A percentile compares a stretch with the other conserved stretches of the same genome.
Evolutionary conservation across 257 asterid genomes (phyloP).

Genomic region (Ocimum tenuiflorum): DNA sequence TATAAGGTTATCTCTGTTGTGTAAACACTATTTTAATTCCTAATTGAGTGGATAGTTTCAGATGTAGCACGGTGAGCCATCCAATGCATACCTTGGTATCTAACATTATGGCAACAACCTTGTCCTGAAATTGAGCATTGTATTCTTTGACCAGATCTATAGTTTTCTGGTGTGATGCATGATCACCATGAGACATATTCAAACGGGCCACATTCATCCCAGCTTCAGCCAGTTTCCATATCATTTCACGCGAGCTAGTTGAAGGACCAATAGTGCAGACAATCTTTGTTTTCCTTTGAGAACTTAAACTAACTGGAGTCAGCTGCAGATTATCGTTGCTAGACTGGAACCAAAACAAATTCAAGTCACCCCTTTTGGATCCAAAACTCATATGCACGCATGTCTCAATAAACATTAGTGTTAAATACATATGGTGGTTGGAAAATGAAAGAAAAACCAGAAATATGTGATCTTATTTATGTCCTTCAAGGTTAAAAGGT

Average conservation of each 20-base stretch:
- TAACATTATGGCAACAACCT: constrained; percentile 86
- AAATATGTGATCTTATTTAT: background rate
- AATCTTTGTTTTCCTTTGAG: constrained; percentile 83
- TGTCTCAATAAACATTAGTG: background rate
- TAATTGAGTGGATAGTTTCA: constrained; percentile 9
- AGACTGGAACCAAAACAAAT: constrained; percentile 36
- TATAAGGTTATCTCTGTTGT: background rate
- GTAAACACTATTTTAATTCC: background rate
- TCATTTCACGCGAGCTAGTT: constrained; percentile 91
- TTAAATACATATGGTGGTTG: background rate
- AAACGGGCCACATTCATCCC: constrained; percentile 99
- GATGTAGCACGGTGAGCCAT: background rate
- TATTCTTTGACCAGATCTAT: constrained; percentile 89
- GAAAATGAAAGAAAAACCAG: background rate
- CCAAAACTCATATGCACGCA: background rate
- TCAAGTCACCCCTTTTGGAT: background rate
- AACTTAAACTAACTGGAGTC: constrained; percentile 29
- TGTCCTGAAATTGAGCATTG: constrained; percentile 76
- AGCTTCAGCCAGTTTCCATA: constrained; percentile 90
- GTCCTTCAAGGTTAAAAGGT: background rate
- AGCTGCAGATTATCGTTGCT: constrained; percentile 32
- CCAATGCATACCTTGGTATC: constrained; percentile 74
- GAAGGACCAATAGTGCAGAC: constrained; percentile 97
- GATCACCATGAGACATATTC: constrained; percentile 98
- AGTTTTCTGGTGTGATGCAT: constrained; percentile 88